A percentile compares a stretch with the other conserved stretches of the same genome.
These are phyloP conservation scores for Claviceps pusilla DNA, from an alignment of 2,329 filamentous ascomycete genomes.

Conservation along the genomic window DNA sequence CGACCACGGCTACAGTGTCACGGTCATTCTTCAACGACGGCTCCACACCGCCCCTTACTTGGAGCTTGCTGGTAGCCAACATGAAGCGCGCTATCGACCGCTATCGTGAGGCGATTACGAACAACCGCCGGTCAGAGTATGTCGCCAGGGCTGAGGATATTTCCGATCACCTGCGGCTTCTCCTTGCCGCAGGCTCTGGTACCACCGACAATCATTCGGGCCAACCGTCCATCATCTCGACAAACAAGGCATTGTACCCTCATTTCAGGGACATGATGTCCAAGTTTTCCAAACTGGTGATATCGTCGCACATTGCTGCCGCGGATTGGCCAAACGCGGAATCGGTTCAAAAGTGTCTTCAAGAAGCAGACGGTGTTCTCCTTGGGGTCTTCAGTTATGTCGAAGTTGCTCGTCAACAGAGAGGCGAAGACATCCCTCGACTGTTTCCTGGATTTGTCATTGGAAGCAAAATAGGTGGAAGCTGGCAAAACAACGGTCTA, in stretches of 20 bases:
- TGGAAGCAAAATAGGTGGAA: slow-evolving; percentile 68
- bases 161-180: slow-evolving; percentile 81
- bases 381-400: slow-evolving; percentile 92
- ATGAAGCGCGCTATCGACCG: slow-evolving; percentile 84
- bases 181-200: slow-evolving; percentile 88
- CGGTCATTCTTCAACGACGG: slow-evolving; percentile 84
- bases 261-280: slow-evolving; percentile 99
- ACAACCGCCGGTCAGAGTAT: slow-evolving; percentile 73
- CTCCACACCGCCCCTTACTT: slow-evolving; percentile 65
- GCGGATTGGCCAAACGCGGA: slow-evolving; percentile 92
- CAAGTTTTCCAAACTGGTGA: slow-evolving; percentile 95
- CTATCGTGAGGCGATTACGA: slow-evolving; percentile 79
- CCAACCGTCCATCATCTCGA: slow-evolving; percentile 97
- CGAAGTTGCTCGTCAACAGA: slow-evolving; percentile 82
- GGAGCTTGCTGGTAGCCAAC: slow-evolving; percentile 78
- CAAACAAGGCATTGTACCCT: slow-evolving; percentile 91
- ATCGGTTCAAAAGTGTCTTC: slow-evolving; percentile 84
- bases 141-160: slow-evolving; percentile 94
- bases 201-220: slow-evolving; percentile 98
- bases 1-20: slow-evolving; percentile 48
- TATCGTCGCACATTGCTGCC: slow-evolving; percentile 93
- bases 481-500: slow-evolving; percentile 64
- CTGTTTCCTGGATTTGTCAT: slow-evolving; percentile 86
- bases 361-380: slow-evolving; percentile 93
- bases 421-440: slow-evolving; percentile 85